Percentiles rank a stretch among this genome's conserved stretches.
phyloP scores from a whole-genome alignment of 2,329 filamentous ascomycete species.

The Eutypella sp. region DNA sequence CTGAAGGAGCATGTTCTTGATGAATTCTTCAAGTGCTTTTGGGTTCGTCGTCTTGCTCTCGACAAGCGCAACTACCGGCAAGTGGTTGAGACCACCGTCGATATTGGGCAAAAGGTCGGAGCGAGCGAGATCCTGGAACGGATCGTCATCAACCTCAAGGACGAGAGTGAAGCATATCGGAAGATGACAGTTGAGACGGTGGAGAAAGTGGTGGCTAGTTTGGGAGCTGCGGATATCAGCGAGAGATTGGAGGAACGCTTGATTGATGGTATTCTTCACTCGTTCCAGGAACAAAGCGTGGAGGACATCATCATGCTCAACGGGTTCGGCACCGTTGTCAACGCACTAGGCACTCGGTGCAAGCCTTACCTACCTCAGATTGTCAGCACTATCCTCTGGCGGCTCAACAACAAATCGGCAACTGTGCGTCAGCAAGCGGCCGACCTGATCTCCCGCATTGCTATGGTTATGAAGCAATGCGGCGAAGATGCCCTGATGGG shows the following conservation, averaged over 20 bases:
- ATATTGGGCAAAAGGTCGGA: constrained; percentile 96
- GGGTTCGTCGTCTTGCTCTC: constrained; percentile 93
- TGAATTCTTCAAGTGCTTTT: constrained; percentile 99
- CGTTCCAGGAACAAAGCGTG: constrained; percentile 96
- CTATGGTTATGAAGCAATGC: constrained; percentile 98
- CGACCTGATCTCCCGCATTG: constrained; percentile 92
- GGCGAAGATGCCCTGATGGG: constrained; percentile 94
- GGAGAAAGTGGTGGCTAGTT: constrained; percentile 89
- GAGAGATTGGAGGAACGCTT: constrained; percentile 89
- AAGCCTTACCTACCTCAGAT: constrained; percentile 97
- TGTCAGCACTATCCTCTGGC: constrained; percentile 91
- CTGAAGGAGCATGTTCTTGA: constrained; percentile 91
- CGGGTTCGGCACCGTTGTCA: constrained; percentile 95
- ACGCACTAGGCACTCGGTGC: constrained; percentile 86
- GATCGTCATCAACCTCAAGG: constrained; percentile 92
- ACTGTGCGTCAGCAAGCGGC: constrained; percentile 96
- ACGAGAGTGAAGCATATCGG: constrained; percentile 94
- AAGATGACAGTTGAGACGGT: constrained; percentile 99
- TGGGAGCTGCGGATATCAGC: constrained; percentile 90
- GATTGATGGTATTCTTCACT: constrained; percentile 90
- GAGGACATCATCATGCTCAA: constrained; percentile 96
- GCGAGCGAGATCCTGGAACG: constrained; percentile 91
- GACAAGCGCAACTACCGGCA: constrained; percentile 98
- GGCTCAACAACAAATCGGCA: constrained; percentile 95
- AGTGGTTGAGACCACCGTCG: constrained; percentile 96